These are phyloP conservation scores for Ogataea philodendri DNA, from an alignment of 805 yeast genomes.

Conservation along the genomic window DNA sequence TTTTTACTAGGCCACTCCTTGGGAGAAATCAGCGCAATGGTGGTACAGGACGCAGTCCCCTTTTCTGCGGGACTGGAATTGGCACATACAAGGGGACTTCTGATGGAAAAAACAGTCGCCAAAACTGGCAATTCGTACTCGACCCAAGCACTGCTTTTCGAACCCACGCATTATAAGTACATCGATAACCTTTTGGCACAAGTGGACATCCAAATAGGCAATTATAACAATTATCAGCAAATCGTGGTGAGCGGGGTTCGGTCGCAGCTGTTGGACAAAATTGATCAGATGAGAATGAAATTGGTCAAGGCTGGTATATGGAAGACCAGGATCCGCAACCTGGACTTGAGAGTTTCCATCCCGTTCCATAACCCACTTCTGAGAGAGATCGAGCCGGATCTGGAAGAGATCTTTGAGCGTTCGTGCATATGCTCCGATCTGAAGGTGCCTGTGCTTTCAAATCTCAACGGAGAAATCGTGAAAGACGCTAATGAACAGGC, in stretches of 20 bases:
- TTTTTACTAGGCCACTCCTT: constrained; percentile 36
- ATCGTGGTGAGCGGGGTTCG: constrained; percentile 33
- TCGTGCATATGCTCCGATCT: constrained; percentile 6
- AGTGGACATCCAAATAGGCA: constrained; percentile 27
- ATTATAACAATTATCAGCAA: constrained; percentile 36
- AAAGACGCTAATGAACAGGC: constrained; percentile 23
- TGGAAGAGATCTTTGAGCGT: constrained; percentile 16
- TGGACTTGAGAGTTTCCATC: constrained; percentile 31
- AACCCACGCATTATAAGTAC: constrained; percentile 22
- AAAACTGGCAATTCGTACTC: constrained; percentile 33
- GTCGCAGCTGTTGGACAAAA: constrained; percentile 15
- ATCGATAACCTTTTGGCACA: constrained; percentile 18
- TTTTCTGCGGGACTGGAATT: constrained; percentile 28
- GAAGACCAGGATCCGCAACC: constrained; percentile 26
- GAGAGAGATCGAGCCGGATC: constrained; percentile 26
- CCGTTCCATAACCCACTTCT: constrained; percentile 38
- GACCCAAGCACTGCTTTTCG: constrained; percentile 34
- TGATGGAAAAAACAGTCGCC: constrained; percentile 33
- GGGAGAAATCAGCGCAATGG: constrained; percentile 35
- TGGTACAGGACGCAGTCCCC: constrained; percentile 27
- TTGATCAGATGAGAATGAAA: constrained; percentile 15
- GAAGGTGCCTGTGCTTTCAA: constrained; percentile 30
- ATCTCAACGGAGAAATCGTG: constrained; percentile 29
- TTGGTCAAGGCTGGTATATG: constrained; percentile 19
- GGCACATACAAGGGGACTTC: constrained; percentile 29